Conservation (phyloP, 352 stramenopile genomes). For the Pythium vanterpoolii region DNA sequence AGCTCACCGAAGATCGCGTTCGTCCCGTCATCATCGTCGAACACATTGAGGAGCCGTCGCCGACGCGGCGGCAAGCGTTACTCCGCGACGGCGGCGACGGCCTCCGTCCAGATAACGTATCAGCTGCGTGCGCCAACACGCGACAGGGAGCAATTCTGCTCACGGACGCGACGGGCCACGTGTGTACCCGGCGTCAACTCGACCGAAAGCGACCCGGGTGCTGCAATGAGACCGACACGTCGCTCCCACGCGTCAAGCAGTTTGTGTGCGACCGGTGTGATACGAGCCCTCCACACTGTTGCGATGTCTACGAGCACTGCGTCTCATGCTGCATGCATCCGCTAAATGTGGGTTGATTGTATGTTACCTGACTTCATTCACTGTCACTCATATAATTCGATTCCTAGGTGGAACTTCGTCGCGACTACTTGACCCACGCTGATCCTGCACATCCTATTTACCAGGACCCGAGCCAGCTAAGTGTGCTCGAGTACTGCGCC, state of each 20-base stretch:
- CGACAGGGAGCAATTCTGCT: constrained; percentile 42
- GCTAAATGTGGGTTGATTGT: constrained; percentile 42
- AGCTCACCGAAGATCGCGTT: constrained; percentile 58
- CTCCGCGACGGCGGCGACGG: constrained; percentile 47
- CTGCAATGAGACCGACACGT: constrained; percentile 56
- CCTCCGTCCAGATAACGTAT: constrained; percentile 35
- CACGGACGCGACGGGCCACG: constrained; percentile 56
- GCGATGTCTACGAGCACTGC: constrained; percentile 61
- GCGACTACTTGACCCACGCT: constrained; percentile 57
- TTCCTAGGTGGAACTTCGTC: constrained; percentile 45
- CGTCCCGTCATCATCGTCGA: constrained; percentile 65
- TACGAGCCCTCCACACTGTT: constrained; percentile 66
- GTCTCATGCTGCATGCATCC: constrained; percentile 81
- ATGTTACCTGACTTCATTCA: neutral
- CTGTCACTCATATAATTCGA: neutral
- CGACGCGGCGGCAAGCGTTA: constrained; percentile 38
- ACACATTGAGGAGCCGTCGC: constrained; percentile 18
- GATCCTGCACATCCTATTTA: constrained; percentile 65
- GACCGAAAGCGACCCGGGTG: constrained; percentile 40
- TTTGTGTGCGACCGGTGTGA: constrained; percentile 65
- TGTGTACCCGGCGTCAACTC: constrained; percentile 48
- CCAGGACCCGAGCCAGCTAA: constrained; percentile 43
- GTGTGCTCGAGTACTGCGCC: constrained; percentile 66
- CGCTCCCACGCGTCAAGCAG: constrained; percentile 47
- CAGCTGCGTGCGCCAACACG: constrained; percentile 50